Base-by-base conservation (phyloP, 352 stramenopile genomes). In the Thalassiosira mediterranea region DNA sequence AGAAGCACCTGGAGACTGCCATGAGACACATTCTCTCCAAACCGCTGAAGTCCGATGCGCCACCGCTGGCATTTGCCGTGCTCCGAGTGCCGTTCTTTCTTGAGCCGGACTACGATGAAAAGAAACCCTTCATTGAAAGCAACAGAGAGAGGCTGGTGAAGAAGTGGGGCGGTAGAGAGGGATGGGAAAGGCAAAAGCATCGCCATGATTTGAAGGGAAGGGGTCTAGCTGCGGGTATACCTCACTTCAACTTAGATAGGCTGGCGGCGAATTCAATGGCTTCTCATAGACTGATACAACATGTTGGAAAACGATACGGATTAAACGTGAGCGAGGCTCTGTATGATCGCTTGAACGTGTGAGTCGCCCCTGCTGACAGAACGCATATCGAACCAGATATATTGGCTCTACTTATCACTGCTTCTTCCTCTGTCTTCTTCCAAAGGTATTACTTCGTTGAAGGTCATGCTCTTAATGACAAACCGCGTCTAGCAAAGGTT, bases 361-460 rank as follows among this genome's bases (percentile, higher is more conserved):
- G 68, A 87, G 79, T 84, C n/a, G n/a, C n/a, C n/a, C n/a, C n/a
- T n/a, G n/a, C n/a, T n/a, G n/a, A 15, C 37, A 44, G 15, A 44
- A 44, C 15, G 37, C 37, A 44, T 44, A 8, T 15, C 8, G 15
- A 15, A 15, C 37, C 8, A 44, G 8, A 44, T 44, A 15, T 28
- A 2, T 3, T 15, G n/a, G 21, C 8, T 49, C 44, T 37, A 56
- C 29, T 48, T 26, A n/a, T 62, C 51, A 38, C 46, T 51, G 40
- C 64, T 44, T 26, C 23, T 42, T 48, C 0, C 48, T 52, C 31
- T 47, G 8, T 64, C 31, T 52, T 72, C 51, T 4, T 11, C 1
- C 40, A 44, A 28, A 88, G 68, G 0, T 92, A 93, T 58, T 90
- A 93, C 64, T 93, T 93, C 71, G 87, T 93, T 4, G 82, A 93